A percentile compares a stretch with the other conserved stretches of the same genome.
These are phyloP conservation scores for Lentinula boryana DNA, from an alignment of 768 basidiomycete genomes.

Conservation along the genomic window DNA sequence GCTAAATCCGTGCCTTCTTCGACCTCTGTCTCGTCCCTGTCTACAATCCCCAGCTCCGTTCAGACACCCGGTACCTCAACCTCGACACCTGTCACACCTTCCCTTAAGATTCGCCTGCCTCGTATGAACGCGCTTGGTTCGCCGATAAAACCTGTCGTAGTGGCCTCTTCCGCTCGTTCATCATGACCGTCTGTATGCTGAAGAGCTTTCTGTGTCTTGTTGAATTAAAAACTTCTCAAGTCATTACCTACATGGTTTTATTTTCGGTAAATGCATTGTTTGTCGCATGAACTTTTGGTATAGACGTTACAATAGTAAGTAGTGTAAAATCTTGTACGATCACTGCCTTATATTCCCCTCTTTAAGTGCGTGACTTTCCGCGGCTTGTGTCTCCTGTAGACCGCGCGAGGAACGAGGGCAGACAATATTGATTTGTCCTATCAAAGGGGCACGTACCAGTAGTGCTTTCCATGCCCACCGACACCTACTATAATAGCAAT, in stretches of 20 bases:
- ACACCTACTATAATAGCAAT: no score
- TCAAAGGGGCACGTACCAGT: no score
- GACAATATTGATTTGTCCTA: no score
- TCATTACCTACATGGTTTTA: background rate
- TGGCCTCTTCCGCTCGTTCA: background rate
- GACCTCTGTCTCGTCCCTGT: conserved; percentile 14
- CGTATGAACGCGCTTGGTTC: conserved; percentile 30
- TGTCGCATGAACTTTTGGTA: background rate
- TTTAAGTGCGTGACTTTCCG: no score
- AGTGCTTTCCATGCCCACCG: no score
- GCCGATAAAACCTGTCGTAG: background rate
- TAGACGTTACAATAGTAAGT: background rate
- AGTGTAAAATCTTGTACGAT: background rate
- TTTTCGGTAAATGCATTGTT: background rate
- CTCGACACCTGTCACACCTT: conserved; percentile 24
- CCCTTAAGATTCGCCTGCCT: conserved; percentile 51
- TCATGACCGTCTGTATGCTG: background rate
- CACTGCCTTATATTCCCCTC: no score
- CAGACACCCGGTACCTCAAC: background rate
- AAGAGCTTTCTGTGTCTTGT: background rate
- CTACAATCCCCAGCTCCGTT: background rate
- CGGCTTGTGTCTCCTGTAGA: no score
- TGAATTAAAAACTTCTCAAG: background rate
- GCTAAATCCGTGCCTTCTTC: conserved; percentile 17
- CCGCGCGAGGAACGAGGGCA: no score